phyloP scores from a whole-genome alignment of 176 grass and related monocot genomes.

The Typha latifolia region DNA sequence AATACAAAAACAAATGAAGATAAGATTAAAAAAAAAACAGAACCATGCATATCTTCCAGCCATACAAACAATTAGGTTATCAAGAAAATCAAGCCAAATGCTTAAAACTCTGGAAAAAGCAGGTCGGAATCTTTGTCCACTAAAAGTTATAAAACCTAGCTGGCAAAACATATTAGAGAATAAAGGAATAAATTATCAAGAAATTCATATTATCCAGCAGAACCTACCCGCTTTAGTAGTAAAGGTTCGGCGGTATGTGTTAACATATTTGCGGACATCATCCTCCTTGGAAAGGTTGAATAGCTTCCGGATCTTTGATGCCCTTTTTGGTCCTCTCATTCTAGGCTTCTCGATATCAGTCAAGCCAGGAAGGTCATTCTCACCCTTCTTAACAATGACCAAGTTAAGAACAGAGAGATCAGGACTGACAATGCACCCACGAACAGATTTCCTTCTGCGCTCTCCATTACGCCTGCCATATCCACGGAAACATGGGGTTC shows the following conservation, averaged over 20 bases:
- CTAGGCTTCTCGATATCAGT: slow-evolving; percentile 90
- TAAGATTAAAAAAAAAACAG: neutral
- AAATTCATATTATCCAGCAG: neutral
- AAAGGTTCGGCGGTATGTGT: slow-evolving; percentile 86
- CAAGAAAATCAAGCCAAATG: too few species aligned
- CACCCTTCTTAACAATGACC: slow-evolving; percentile 92
- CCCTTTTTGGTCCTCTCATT: slow-evolving; percentile 97
- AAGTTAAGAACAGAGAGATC: slow-evolving; percentile 86
- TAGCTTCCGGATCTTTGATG: slow-evolving; percentile 92
- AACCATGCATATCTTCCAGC: too few species aligned
- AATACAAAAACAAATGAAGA: neutral
- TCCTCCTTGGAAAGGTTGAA: slow-evolving; percentile 87
- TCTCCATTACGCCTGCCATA: slow-evolving; percentile 75
- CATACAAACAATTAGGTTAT: too few species aligned
- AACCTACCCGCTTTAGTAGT: slow-evolving; percentile 65
- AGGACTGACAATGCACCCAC: slow-evolving; percentile 90
- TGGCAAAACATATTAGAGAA: neutral
- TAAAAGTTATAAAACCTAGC: neutral
- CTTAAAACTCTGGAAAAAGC: too few species aligned
- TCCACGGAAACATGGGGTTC: slow-evolving; percentile 87
- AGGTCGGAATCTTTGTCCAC: too few species aligned
- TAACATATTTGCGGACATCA: slow-evolving; percentile 95
- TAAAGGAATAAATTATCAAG: neutral
- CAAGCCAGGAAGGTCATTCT: slow-evolving; percentile 66
- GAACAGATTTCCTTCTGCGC: slow-evolving; percentile 81